These are phyloP conservation scores for Tetrahymena thermophila DNA, from an alignment of 73 alveolate genomes.

Conservation along the genomic window DNA sequence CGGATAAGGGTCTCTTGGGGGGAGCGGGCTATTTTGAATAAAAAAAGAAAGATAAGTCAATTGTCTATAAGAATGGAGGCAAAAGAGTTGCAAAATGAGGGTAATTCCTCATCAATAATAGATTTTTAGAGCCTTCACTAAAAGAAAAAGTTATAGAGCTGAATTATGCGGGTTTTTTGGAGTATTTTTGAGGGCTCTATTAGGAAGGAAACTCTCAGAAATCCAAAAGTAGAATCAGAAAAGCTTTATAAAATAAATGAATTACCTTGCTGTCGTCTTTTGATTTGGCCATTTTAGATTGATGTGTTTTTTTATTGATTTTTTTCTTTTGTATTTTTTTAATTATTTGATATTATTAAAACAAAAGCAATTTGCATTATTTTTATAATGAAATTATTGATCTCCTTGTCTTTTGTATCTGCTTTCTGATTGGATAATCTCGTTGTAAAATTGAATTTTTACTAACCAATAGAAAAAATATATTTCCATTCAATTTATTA, in stretches of 20 bases:
- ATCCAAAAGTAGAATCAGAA: not conserved
- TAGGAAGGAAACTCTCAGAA: not conserved
- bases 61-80: not conserved
- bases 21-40: not conserved
- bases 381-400: not conserved
- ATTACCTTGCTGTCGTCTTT: not conserved
- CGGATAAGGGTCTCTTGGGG: constrained; percentile 2
- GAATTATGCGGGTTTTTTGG: not conserved
- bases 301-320: not conserved
- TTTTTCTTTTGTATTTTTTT: not conserved
- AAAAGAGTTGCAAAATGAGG: not conserved
- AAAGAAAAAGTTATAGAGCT: not conserved
- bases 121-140: not conserved
- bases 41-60: not conserved
- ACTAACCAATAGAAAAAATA: not conserved
- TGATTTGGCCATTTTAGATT: not conserved
- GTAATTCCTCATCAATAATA: not conserved
- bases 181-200: not conserved
- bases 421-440: not conserved
- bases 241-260: not conserved
- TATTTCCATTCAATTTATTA: not conserved
- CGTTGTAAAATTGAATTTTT: not conserved
- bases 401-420: not conserved
- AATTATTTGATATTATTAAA: not conserved
- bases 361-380: not conserved